Evolutionary conservation across 225 moss, liverwort and hornwort species (phyloP).

Genomic region (Pseudisothecium myosuroides): DNA sequence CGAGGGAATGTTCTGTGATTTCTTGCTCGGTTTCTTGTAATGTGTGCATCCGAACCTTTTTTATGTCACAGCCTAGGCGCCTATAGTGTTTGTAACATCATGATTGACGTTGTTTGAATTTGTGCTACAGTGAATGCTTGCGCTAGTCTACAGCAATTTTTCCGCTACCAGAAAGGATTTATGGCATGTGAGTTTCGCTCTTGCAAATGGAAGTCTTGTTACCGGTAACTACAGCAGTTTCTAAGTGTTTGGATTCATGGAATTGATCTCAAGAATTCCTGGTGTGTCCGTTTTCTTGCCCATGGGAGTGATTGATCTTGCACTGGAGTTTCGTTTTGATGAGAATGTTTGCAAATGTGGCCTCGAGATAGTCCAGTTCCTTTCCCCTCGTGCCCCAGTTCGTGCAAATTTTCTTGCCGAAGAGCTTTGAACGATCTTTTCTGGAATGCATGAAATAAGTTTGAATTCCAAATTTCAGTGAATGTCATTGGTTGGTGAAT

Average conservation of each 20-base stretch:
- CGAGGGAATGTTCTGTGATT: background rate
- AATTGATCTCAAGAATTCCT: background rate
- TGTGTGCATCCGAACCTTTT: background rate
- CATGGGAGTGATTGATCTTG: background rate
- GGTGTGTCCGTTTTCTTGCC: background rate
- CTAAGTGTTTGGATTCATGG: background rate
- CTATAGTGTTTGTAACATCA: background rate
- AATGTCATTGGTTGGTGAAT: too few relatives aligned
- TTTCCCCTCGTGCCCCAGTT: background rate
- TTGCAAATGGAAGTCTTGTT: background rate
- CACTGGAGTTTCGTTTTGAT: background rate
- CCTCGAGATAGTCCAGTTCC: background rate
- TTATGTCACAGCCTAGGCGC: background rate
- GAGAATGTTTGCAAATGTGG: background rate
- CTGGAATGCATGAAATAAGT: too few relatives aligned
- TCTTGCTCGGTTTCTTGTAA: background rate
- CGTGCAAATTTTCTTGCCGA: background rate
- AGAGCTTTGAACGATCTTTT: background rate
- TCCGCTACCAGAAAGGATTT: background rate
- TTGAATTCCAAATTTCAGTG: too few relatives aligned
- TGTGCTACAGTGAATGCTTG: background rate
- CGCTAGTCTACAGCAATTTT: background rate
- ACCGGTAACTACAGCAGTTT: background rate
- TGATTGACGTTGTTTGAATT: background rate
- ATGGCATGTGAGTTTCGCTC: background rate